phyloP scores from a whole-genome alignment of 495 filamentous ascomycete species.

The Aspergillus ellipticus region DNA sequence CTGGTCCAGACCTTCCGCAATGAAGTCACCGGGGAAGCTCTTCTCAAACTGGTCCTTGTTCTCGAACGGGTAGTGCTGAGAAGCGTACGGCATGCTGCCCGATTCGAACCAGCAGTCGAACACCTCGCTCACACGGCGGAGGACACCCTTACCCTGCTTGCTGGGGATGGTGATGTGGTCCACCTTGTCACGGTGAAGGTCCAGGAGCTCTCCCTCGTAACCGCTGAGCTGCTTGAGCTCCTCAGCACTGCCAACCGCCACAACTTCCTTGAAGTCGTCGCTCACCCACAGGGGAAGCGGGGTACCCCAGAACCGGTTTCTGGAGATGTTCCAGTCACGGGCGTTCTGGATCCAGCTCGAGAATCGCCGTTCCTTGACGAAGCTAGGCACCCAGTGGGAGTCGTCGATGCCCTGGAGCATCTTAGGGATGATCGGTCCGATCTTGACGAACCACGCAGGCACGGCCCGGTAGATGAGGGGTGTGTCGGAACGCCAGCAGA shows the following conservation, averaged over 20 bases:
- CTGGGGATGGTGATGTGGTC: conserved; percentile 96
- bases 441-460: conserved; percentile 92
- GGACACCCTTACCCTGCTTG: conserved; percentile 78
- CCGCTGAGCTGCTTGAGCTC: conserved; percentile 88
- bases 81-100: conserved; percentile 95
- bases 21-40: conserved; percentile 92
- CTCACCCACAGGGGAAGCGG: conserved; percentile 91
- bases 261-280: conserved; percentile 78
- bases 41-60: conserved; percentile 78
- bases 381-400: conserved; percentile 90
- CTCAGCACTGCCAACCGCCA: conserved; percentile 81
- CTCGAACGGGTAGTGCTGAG: conserved; percentile 92
- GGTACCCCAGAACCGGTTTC: conserved; percentile 97
- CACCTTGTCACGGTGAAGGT: conserved; percentile 92
- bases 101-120: conserved; percentile 98
- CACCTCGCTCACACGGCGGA: conserved; percentile 82
- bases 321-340: conserved; percentile 95
- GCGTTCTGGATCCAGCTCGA: conserved; percentile 83
- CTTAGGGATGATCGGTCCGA: conserved; percentile 76
- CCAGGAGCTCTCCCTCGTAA: conserved; percentile 77
- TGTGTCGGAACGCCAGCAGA: conserved; percentile 94
- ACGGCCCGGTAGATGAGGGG: conserved; percentile 94
- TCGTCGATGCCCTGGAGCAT: conserved; percentile 87
- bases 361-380: conserved; percentile 91
- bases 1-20: conserved; percentile 93